A percentile compares a stretch with the other conserved stretches of the same genome.
Conservation (phyloP, 306 rosid genomes). For the Trichosanthes truncata region DNA sequence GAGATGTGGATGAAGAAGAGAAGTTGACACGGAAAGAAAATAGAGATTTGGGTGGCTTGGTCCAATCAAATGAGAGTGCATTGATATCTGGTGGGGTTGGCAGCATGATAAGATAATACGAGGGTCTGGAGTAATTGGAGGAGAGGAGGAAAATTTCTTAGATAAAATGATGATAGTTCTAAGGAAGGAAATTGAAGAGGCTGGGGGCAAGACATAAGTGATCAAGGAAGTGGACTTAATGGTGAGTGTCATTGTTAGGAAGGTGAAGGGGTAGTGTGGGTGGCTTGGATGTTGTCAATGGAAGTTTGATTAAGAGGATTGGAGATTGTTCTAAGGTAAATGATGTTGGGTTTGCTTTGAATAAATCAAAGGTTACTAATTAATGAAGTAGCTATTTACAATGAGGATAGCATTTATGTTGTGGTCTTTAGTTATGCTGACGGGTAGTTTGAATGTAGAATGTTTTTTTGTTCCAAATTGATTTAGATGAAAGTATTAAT, state of each 20-base stretch:
- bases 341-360: too few relatives aligned
- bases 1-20: not conserved
- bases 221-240: not conserved
- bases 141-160: not conserved
- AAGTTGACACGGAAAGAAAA: not conserved
- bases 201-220: not conserved
- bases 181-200: not conserved
- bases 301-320: not conserved
- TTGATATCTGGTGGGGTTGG: not conserved
- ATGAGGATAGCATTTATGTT: not conserved
- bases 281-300: not conserved
- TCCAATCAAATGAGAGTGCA: too few relatives aligned
- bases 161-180: not conserved
- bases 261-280: not conserved
- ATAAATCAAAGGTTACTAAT: not conserved
- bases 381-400: not conserved
- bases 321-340: too few relatives aligned
- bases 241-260: not conserved
- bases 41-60: too few relatives aligned
- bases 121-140: not conserved
- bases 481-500: not conserved
- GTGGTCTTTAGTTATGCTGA: not conserved
- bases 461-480: not conserved
- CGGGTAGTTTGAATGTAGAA: not conserved
- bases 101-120: not conserved